Evolutionary conservation across 371 early-diverging fungal species (phyloP).

Genomic region (Umbelopsis sp.): DNA sequence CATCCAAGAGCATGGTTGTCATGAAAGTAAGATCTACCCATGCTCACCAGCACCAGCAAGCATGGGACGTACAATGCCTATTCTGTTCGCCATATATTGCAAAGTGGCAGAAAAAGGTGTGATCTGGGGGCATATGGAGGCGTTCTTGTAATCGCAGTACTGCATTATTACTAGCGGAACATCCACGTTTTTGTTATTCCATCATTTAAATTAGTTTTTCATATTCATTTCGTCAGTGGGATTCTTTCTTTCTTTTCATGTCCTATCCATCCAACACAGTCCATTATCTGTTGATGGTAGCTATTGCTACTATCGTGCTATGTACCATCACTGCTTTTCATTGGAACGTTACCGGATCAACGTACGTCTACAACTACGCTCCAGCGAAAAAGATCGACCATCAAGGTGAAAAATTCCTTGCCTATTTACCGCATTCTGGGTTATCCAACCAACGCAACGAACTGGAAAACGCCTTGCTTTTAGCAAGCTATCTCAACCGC

Average conservation of each 20-base stretch:
- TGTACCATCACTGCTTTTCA: neutral
- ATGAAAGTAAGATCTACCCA: too few species aligned
- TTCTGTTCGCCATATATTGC: too few species aligned
- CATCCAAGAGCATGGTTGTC: too few species aligned
- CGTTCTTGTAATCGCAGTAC: too few species aligned
- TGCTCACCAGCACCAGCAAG: too few species aligned
- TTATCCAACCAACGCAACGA: slow-evolving; percentile 63
- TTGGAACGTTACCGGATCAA: neutral
- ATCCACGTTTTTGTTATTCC: too few species aligned
- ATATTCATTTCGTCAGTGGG: too few species aligned
- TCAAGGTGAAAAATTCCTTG: slow-evolving; percentile 46
- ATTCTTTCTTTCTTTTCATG: neutral
- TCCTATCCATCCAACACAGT: neutral
- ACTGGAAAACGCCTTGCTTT: slow-evolving; percentile 56
- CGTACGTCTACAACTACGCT: neutral
- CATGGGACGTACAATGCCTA: too few species aligned
- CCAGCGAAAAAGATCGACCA: neutral
- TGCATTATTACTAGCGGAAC: too few species aligned
- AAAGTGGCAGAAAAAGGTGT: too few species aligned
- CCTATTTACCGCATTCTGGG: slow-evolving; percentile 62
- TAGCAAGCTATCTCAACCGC: slow-evolving; percentile 56
- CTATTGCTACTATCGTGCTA: neutral
- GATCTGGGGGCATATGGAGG: too few species aligned
- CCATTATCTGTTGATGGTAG: neutral
- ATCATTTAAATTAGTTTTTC: too few species aligned